Conservation (phyloP, 495 filamentous ascomycete species). For the Staphylotrichum longicolle region DNA sequence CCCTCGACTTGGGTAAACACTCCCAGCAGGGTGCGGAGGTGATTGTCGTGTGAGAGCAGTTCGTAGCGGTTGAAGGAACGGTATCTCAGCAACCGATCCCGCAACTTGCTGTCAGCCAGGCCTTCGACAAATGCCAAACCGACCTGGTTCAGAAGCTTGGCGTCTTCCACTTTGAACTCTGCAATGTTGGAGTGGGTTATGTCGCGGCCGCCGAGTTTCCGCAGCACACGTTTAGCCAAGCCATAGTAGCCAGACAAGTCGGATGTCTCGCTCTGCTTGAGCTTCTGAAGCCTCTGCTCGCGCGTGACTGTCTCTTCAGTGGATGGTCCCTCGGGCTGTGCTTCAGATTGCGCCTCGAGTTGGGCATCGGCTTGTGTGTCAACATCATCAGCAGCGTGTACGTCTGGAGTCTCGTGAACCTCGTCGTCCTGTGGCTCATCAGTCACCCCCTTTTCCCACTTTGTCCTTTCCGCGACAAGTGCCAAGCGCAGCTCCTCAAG, state of each 20-base stretch:
- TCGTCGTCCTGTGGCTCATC: conserved; percentile 47
- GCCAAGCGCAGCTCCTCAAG: conserved; percentile 47
- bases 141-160: conserved; percentile 46
- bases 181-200: conserved; percentile 39
- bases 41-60: conserved; percentile 24
- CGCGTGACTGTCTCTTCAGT: conserved; percentile 3
- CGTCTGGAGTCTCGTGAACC: conserved; percentile 34
- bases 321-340: neutral
- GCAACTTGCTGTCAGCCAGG: conserved; percentile 43
- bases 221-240: conserved; percentile 46
- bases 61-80: conserved; percentile 37
- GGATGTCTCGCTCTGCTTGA: conserved; percentile 38
- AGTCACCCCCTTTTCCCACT: conserved; percentile 55
- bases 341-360: too few species aligned
- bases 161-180: conserved; percentile 40
- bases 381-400: conserved; percentile 16
- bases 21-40: conserved; percentile 46
- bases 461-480: conserved; percentile 55
- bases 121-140: conserved; percentile 49
- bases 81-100: conserved; percentile 38
- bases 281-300: conserved; percentile 34
- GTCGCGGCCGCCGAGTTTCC: conserved; percentile 47
- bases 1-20: conserved; percentile 51
- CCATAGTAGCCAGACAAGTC: conserved; percentile 42
- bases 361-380: conserved; percentile 1